phyloP scores from a whole-genome alignment of 768 basidiomycete species.

The Phylloporus sp. region DNA sequence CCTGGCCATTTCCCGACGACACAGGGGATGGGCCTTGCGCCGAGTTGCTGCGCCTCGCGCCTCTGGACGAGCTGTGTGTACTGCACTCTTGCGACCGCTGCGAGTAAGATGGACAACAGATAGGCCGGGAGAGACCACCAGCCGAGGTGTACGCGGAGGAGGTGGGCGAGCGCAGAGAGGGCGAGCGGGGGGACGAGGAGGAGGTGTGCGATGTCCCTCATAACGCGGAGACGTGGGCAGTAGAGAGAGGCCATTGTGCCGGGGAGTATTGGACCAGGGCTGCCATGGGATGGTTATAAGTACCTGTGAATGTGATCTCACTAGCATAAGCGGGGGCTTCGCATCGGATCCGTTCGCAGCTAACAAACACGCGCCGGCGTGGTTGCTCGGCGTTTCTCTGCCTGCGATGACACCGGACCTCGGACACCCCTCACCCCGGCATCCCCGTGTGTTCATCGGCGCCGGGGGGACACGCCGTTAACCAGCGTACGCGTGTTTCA shows the following conservation, averaged over 20 bases:
- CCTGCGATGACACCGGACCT: background rate
- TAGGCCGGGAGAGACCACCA: conserved; percentile 36
- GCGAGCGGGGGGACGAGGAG: conserved; percentile 40
- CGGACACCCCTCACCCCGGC: background rate
- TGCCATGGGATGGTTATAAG: background rate
- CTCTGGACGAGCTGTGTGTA: conserved; percentile 36
- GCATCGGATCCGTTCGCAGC: background rate
- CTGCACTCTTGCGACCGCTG: conserved; percentile 35
- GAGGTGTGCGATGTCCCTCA: conserved; percentile 42
- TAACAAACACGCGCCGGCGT: background rate
- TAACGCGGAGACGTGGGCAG: conserved; percentile 48
- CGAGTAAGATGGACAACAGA: conserved; percentile 39
- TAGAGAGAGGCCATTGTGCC: background rate
- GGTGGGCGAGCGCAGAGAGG: conserved; percentile 30
- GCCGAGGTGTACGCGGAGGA: conserved; percentile 33
- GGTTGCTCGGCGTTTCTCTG: conserved; percentile 1
- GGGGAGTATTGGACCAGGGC: background rate
- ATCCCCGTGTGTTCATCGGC: background rate
- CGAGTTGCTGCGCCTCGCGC: conserved; percentile 44
- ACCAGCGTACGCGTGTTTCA: no score
- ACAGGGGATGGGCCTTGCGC: conserved; percentile 50
- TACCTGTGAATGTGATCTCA: background rate
- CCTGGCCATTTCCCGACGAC: conserved; percentile 73
- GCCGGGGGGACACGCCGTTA: no score
- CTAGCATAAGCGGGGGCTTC: background rate